These are phyloP conservation scores for Aureococcus anophagefferens DNA, from an alignment of 108 stramenopile species.

Conservation along the genomic window DNA sequence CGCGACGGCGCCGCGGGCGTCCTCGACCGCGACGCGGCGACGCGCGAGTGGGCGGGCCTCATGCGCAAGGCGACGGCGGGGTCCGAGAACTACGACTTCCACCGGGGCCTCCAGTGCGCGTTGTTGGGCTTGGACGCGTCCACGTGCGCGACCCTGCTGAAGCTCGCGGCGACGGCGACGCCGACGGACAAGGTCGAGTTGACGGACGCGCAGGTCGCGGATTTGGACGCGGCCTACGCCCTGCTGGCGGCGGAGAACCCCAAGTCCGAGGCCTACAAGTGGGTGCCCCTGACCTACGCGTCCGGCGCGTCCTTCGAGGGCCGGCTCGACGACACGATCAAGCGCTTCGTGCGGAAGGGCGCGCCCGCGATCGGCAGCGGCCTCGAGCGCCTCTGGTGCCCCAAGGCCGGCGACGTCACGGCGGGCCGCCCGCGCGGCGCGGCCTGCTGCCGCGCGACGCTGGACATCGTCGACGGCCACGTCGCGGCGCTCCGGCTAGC, in stretches of 20 bases:
- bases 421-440: neutral
- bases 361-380: neutral
- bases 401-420: neutral
- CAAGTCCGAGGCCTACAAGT: neutral
- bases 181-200: conserved; percentile 50
- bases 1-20: neutral
- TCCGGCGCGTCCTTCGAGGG: neutral
- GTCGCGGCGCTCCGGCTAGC: conserved; percentile 41
- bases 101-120: conserved; percentile 81
- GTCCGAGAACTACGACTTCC: conserved; percentile 78
- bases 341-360: neutral
- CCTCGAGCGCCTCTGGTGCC: neutral
- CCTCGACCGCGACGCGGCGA: no score
- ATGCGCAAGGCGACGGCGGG: neutral
- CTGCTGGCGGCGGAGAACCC: conserved; percentile 1
- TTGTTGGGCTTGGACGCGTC: conserved; percentile 45
- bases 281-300: neutral
- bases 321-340: neutral
- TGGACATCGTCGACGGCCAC: conserved; percentile 55
- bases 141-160: conserved; percentile 35
- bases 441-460: neutral
- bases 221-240: conserved; percentile 53
- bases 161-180: conserved; percentile 53
- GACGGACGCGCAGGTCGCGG: conserved; percentile 42
- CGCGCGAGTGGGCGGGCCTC: neutral